Base-by-base conservation (phyloP, 495 filamentous ascomycete species). In the Aspergillus conjunctus region DNA sequence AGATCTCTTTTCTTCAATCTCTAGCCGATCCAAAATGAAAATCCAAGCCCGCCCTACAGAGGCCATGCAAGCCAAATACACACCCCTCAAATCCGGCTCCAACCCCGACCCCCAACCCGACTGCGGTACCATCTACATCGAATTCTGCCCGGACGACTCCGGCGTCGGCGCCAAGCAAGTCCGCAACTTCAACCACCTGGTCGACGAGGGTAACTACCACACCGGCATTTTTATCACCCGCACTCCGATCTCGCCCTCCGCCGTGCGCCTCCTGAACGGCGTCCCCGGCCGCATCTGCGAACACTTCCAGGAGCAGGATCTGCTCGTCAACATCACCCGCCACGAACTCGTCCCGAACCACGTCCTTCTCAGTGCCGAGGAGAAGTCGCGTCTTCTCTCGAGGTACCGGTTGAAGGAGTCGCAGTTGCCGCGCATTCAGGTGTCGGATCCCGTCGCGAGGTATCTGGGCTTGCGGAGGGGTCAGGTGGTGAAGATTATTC, bases 401-500 rank as follows among this genome's bases (percentile, higher is more conserved):
- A 81, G 94, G 53, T 98, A 98, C 76, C 83, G 94, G 52, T 79
- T 98, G 68, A 97, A 97, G 87, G 94, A 98, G 82, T 96, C 89
- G 34, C 94, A 98, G 78, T 76, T 98, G 68, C 94, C 94, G 11
- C 83, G 94, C 57, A 98, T 98, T 60, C 87, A 96, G 76, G 79
- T 87, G 53, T 88, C 87, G 48, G 94, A 98, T 77, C 94, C 94
- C 14, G 91, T 98, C 37, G 91, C 94, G 34, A 86, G 88, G 70
- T 98, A 97, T 75, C 76, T 97, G 52, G 94, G 95, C 18, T 79
- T 98, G 74, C 87, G 91, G 78, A 85, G 91, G 67, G 92, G 94
- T 3, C 92, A 98, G 80, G 92, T 98, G 12, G 95, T 98, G 59
- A 98, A 98, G 86, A 98, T 98, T 66, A 95, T 98, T 54, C 81